Base-by-base conservation (phyloP, 306 rosid species). In the Dicorynia guianensis region DNA sequence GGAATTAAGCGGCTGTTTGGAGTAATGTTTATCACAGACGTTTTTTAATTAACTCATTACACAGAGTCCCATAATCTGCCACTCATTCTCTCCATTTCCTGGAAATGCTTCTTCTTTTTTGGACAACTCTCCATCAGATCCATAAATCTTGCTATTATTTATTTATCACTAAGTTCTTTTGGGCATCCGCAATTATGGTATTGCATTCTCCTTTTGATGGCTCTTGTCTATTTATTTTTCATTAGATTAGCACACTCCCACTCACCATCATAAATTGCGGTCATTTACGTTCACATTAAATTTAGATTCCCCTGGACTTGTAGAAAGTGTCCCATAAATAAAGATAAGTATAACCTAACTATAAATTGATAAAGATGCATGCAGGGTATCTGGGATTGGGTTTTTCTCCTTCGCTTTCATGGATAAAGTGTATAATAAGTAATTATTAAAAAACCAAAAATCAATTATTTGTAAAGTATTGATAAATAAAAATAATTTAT, bases 321-420 rank as follows among this genome's bases (percentile, higher is more conserved):
- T 52, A 64, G 63, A 50, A 75, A 63, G 30, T 36, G 63, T 47
- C 68, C 34, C 35, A 33, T 8, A 58, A 13, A 71, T 5, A 57
- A 52, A 47, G 67, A 44, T 8, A 33, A 44, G 5, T 14, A 34
- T 18, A 25, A 25, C 30, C 30, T 25, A 25, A 25, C 30, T 25
- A 25, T 2, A 25, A 25, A 25, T 25, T 25, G 30, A 25, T 25
- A 25, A n/a, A n/a, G n/a, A n/a, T n/a, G n/a, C n/a, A n/a, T n/a
- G n/a, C n/a, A n/a, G n/a, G n/a, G n/a, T n/a, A n/a, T n/a, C n/a
- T n/a, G n/a, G n/a, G n/a, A n/a, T n/a, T n/a, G n/a, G n/a, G n/a
- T n/a, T n/a, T n/a, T n/a, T n/a, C n/a, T n/a, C n/a, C n/a, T n/a
- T n/a, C n/a, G n/a, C n/a, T n/a, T n/a, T n/a, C n/a, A n/a, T n/a